Base-by-base conservation (phyloP, 495 filamentous ascomycete species). In the Annulohypoxylon nitens region DNA sequence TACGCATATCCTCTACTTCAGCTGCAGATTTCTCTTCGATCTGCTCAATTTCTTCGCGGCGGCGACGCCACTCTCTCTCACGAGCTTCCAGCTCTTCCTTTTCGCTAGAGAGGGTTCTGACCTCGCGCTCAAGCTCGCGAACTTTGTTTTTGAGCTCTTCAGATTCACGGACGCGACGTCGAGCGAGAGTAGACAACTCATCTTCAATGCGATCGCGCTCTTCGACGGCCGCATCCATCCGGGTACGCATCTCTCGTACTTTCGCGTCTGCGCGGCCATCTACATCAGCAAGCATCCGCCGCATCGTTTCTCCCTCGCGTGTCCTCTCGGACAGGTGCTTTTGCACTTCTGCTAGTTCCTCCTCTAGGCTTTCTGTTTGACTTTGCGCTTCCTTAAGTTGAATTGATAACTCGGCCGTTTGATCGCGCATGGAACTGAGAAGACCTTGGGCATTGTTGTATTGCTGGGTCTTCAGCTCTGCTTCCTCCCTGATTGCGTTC, bases 241-340 rank as follows among this genome's bases (percentile, higher is more conserved):
- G 87, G 73, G 94, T 91, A 75, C 94, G 91, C 89, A 97, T 94
- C 71, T 98, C 97, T 30, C 93, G 89, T 5, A 93, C 86, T 75
- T 93, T 92, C 39, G 85, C 82, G 39, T 97, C 94, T 10, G 96
- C 87, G 45, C 93, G 87, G 63, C 91, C 86, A 77, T 98, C 94
- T 23, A 93, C 93, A 64, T 98, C 96, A 51, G 90, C 91, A 7
- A 99, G 85, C 54, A 98, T 84, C 25, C 94, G 86, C 41, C 96
- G 88, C 95, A 99, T 98, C 1, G 93, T 98, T 80, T 99, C 95
- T 2, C 90, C 93, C 81, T 99, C 97, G 23, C 96, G 89, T n/a
- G 93, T 95, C 16, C 97, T 90, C 80, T 98, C 97, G 47, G 85
- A 88, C n/a, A 99, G 87, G 58, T 98, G 87, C 53, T 93, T 88